Evolutionary conservation across 179 eudicot species (phyloP), one percentile per base, ranked within the genome.

Genomic region (Camellia oleifera): DNA sequence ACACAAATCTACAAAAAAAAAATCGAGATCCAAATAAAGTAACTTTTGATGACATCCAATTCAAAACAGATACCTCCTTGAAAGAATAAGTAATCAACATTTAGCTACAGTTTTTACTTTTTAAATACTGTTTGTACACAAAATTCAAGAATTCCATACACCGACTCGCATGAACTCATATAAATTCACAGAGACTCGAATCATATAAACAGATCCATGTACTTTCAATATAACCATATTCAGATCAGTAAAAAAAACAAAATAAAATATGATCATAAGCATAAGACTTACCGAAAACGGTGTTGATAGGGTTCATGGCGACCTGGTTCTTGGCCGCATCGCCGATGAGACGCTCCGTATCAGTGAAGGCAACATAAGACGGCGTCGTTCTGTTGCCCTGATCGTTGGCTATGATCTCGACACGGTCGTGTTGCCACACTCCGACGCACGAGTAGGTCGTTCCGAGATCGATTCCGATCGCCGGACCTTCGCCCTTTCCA

Each of bases 301-400:
- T 69, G 72, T 69, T 69, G 3, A 52, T 69, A 44, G 72, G 72
- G 72, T 69, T 69, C 72, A 69, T 69, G 12, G 72, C 72, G 52
- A 69, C 72, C 72, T 69, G 72, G 52, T 72, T 72, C 62, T 72
- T 72, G 61, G 75, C 75, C 9, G 75, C 75, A 23, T 72, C 75
- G 6, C 75, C 76, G 62, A 72, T 72, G n/a, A 72, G 61, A 23
- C 76, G 76, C 62, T 72, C 76, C 3, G 76, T 52, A 23, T 72
- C 76, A 26, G 76, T 72, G 62, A 72, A 72, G 18, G 61, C 76
- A 20, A 72, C 76, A 23, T 72, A 72, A 26, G 76, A 72, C 18
- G 76, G 76, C n/a, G 76, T 72, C 62, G 76, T 72, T 44, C 76
- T 72, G 9, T 72, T 72, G n/a, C 76, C 76, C 58, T 72, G 76